phyloP scores from a whole-genome alignment of 2,329 filamentous ascomycete species.

The Hypoxylon sp. region DNA sequence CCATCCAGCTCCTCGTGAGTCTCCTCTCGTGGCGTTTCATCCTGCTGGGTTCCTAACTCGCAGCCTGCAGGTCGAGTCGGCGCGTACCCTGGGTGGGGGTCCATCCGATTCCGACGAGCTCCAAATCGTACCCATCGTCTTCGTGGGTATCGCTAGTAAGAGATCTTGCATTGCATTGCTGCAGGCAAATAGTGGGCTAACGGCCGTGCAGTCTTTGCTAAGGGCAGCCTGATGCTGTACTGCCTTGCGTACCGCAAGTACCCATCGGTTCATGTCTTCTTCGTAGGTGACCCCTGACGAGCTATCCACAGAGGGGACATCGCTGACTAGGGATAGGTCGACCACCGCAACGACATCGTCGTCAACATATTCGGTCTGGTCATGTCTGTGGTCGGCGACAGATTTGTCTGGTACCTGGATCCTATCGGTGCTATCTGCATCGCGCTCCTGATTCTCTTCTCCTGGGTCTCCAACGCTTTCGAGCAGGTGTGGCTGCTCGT shows the following conservation, averaged over 20 bases:
- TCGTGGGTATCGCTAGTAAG: slow-evolving; percentile 62
- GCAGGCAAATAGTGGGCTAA: slow-evolving; percentile 18
- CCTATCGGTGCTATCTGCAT: slow-evolving; percentile 68
- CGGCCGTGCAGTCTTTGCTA: slow-evolving; percentile 54
- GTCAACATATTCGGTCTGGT: slow-evolving; percentile 63
- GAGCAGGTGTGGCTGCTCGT: slow-evolving; percentile 69
- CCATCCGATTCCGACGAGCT: slow-evolving; percentile 53
- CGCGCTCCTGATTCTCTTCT: slow-evolving; percentile 66
- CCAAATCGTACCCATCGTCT: slow-evolving; percentile 62
- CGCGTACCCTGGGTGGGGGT: slow-evolving; percentile 58
- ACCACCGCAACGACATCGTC: slow-evolving; percentile 64
- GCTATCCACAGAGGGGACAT: slow-evolving; percentile 3
- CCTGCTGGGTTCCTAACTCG: slow-evolving; percentile 31
- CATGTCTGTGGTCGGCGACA: slow-evolving; percentile 62
- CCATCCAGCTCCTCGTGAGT: slow-evolving; percentile 66
- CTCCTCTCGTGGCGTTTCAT: slow-evolving; percentile 16
- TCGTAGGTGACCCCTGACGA: slow-evolving; percentile 45
- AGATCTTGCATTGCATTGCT: slow-evolving; percentile 16
- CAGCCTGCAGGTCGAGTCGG: slow-evolving; percentile 58
- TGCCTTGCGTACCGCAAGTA: slow-evolving; percentile 62
- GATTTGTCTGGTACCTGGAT: slow-evolving; percentile 66
- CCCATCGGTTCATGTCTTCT: slow-evolving; percentile 64
- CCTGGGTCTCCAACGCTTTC: slow-evolving; percentile 67
- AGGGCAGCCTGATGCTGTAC: slow-evolving; percentile 60
- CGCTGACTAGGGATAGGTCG: slow-evolving; percentile 48